phyloP scores from a whole-genome alignment of 371 early-diverging fungal genomes.

The Gilbertella persicaria region DNA sequence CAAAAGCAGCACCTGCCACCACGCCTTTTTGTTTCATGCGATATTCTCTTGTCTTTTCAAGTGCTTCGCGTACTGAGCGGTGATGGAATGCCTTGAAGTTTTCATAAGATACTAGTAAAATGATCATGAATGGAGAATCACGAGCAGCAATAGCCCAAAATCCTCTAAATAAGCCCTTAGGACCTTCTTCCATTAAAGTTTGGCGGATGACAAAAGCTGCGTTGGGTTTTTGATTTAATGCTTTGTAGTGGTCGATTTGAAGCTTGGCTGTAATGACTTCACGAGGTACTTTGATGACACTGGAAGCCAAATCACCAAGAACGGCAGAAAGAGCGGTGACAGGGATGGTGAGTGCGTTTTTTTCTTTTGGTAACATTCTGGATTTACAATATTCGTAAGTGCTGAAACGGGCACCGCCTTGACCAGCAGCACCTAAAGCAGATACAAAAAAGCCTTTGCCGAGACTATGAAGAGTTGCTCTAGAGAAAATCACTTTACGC shows the following conservation, averaged over 20 bases:
- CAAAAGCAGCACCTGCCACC: slow-evolving; percentile 51
- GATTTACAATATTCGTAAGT: slow-evolving; percentile 79
- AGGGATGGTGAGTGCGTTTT: slow-evolving; percentile 40
- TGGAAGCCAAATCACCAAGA: slow-evolving; percentile 74
- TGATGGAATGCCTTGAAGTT: slow-evolving; percentile 77
- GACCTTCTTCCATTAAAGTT: slow-evolving; percentile 67
- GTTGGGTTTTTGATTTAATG: slow-evolving; percentile 28
- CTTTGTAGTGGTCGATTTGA: slow-evolving; percentile 68
- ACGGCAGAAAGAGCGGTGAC: slow-evolving; percentile 77
- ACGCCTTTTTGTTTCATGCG: slow-evolving; percentile 38
- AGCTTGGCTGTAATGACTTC: slow-evolving; percentile 82
- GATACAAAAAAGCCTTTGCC: slow-evolving; percentile 71
- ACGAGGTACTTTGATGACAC: slow-evolving; percentile 82
- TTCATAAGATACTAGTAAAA: slow-evolving; percentile 80
- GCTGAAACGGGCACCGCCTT: slow-evolving; percentile 77
- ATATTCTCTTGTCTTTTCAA: slow-evolving; percentile 33
- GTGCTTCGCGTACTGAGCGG: slow-evolving; percentile 41
- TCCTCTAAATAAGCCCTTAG: slow-evolving; percentile 73
- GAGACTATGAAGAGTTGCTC: slow-evolving; percentile 55
- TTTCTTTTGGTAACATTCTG: slow-evolving; percentile 49
- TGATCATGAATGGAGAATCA: slow-evolving; percentile 85
- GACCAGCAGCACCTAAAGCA: slow-evolving; percentile 73
- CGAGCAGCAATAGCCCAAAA: slow-evolving; percentile 77
- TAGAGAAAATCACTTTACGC: slow-evolving; percentile 50
- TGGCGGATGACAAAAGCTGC: slow-evolving; percentile 56